Evolutionary conservation across 1,284 basidiomycete species (phyloP).

Genomic region (Apiotrichum mycotoxinovorans): DNA sequence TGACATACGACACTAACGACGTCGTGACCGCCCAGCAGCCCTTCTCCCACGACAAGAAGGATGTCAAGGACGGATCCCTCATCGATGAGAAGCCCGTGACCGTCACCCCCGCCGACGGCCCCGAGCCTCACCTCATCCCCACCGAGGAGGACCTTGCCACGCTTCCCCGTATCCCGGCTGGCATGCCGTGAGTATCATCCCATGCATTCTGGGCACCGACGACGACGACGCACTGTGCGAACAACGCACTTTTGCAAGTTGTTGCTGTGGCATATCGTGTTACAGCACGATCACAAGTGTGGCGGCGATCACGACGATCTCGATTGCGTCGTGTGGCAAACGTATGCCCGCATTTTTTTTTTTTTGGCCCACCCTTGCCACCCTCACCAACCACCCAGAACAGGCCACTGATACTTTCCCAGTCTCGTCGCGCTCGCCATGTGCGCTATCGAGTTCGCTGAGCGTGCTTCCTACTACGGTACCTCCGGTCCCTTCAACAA

Average conservation of each 20-base stretch:
- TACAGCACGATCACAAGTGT: neutral
- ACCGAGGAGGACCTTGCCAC: conserved; percentile 64
- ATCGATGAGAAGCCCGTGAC: neutral
- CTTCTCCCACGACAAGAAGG: neutral
- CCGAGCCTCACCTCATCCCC: conserved; percentile 44
- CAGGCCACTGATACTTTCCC: neutral
- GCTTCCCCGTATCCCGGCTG: conserved; percentile 57
- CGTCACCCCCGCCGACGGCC: neutral
- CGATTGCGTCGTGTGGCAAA: too few species aligned
- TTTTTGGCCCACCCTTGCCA: neutral
- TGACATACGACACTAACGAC: neutral
- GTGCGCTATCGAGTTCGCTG: conserved; percentile 46
- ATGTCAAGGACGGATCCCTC: too few species aligned
- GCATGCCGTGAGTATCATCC: conserved; percentile 19
- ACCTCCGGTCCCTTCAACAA: conserved; percentile 17
- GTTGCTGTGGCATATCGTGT: too few species aligned
- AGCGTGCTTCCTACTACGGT: conserved; percentile 30
- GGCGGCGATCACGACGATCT: too few species aligned
- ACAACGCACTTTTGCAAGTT: neutral
- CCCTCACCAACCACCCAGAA: neutral
- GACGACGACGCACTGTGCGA: too few species aligned
- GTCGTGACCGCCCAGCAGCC: neutral
- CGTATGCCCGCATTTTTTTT: too few species aligned
- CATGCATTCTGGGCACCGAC: neutral
- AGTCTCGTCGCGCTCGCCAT: conserved; percentile 30